Base-by-base conservation (phyloP, 2,329 filamentous ascomycete species). In the Dothistroma septosporum region DNA sequence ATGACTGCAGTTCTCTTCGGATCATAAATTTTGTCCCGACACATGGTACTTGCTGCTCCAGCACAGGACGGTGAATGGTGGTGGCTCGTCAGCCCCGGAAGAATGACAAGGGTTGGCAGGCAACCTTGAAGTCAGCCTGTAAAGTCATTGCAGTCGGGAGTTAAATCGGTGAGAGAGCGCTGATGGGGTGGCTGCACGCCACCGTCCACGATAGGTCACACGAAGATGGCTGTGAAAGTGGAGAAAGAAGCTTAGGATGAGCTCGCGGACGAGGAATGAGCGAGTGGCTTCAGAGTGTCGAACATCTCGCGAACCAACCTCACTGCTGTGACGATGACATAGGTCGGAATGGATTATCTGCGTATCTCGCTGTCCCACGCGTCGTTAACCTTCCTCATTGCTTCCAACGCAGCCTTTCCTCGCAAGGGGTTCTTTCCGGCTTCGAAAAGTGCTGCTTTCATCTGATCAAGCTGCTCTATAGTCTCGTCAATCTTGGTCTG, bases 301-400 rank as follows among this genome's bases (percentile, higher is more conserved):
- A 28, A 28, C 2, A 2, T 28, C 24, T 28, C 24, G 24, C 24
- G 3, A 3, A 3, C 24, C 24, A 28, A 6, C 24, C 24, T 28
- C 24, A 28, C 24, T 8, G 35, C 35, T 37, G 16, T 16, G 35
- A 37, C 4, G 16, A 37, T 1, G 16, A 4, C 35, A 37, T 37
- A 37, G 35, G 4, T 4, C n/a, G 3, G 41, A 19, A 19, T 8
- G 8, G n/a, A 28, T 28, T 28, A 28, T 6, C 24, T 28, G 24
- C 24, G 24, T 6, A 28, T 28, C 24, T 28, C n/a, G 19, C 5
- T n/a, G 14, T 44, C 41, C 41, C 41, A 44, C 14, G 14, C 22
- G 31, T 31, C n/a, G 14, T 16, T 16, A 4, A n/a, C 4, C 8
- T 84, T 77, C 33, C 76, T 76, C 0, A 83, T 84, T 53, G 80